phyloP scores from a whole-genome alignment of 768 basidiomycete genomes.

The Candolleomyces efflorescens region DNA sequence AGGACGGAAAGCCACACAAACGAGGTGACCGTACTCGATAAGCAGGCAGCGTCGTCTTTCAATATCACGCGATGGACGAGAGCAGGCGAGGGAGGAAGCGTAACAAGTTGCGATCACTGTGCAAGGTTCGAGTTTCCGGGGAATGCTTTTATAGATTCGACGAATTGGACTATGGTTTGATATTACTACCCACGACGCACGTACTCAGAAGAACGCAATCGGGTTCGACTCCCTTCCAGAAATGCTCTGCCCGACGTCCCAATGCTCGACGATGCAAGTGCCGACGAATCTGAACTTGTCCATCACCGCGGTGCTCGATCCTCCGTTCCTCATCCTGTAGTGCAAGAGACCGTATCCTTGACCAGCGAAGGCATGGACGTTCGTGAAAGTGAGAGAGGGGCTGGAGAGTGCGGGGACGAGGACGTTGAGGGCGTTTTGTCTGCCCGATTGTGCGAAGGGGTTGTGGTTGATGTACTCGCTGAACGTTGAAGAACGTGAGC shows the following conservation, averaged over 20 bases:
- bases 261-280: background rate
- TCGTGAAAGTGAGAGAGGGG: background rate
- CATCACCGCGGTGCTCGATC: background rate
- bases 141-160: too few relatives aligned
- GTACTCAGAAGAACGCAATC: background rate
- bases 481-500: background rate
- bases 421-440: background rate
- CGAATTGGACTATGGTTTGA: too few relatives aligned
- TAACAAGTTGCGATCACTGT: too few relatives aligned
- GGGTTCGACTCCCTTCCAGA: background rate
- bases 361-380: background rate
- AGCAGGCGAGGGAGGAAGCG: too few relatives aligned
- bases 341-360: background rate
- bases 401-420: background rate
- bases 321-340: background rate
- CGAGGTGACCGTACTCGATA: too few relatives aligned
- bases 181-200: too few relatives aligned
- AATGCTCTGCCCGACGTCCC: background rate
- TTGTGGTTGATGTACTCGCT: background rate
- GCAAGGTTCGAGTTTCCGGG: too few relatives aligned
- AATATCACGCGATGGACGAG: too few relatives aligned
- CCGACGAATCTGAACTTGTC: background rate
- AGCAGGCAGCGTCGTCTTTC: too few relatives aligned
- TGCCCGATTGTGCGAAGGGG: background rate
- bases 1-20: too few relatives aligned